Evolutionary conservation across 225 moss, liverwort and hornwort genomes (phyloP).

Genomic region (Marchantia paleacea): DNA sequence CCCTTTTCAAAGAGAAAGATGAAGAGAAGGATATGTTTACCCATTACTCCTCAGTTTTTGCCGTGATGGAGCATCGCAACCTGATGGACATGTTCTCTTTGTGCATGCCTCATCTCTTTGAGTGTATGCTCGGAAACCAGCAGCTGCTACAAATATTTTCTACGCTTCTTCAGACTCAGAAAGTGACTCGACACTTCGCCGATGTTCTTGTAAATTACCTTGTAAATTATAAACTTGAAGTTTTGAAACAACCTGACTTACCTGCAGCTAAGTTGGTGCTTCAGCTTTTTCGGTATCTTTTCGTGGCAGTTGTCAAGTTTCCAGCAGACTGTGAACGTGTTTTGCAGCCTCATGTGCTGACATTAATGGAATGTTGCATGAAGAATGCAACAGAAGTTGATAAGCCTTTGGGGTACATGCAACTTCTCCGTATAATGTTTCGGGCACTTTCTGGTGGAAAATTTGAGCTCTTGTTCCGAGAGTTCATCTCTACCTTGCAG

Average conservation of each 20-base stretch:
- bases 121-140: constrained; percentile 91
- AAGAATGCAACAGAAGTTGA: constrained; percentile 98
- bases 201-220: constrained; percentile 94
- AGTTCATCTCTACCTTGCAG: constrained; percentile 92
- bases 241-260: constrained; percentile 84
- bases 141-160: constrained; percentile 96
- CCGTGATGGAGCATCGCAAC: constrained; percentile 99
- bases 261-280: constrained; percentile 93
- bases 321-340: constrained; percentile 95
- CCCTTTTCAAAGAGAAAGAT: constrained; percentile 96
- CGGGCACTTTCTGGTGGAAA: constrained; percentile 96
- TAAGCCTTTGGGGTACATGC: constrained; percentile 96
- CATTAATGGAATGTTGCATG: constrained; percentile 96
- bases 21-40: constrained; percentile 98
- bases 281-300: constrained; percentile 93
- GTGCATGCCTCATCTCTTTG: constrained; percentile 99
- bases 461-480: constrained; percentile 93
- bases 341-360: constrained; percentile 93
- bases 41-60: constrained; percentile 95
- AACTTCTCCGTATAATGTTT: constrained; percentile 96
- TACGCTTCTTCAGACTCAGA: constrained; percentile 84
- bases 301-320: constrained; percentile 93
- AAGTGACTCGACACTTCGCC: constrained; percentile 97
- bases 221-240: constrained; percentile 87
- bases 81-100: constrained; percentile 99